Base-by-base conservation (phyloP, 306 rosid species). In the Myrica gale region DNA sequence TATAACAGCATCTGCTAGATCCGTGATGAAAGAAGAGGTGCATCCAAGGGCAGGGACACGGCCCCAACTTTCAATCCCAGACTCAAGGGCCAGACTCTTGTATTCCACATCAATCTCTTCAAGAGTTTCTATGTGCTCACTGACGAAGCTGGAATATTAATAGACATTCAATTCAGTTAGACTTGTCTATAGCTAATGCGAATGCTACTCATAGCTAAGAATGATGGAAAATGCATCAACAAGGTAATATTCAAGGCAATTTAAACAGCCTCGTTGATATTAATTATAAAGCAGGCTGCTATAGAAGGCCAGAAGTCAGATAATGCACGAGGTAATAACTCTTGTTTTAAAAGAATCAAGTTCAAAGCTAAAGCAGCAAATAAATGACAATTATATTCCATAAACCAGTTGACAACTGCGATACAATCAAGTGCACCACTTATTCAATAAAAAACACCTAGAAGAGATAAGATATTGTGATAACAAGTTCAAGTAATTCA, bases 41-140 rank as follows among this genome's bases (percentile, higher is more conserved):
- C 91, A 78, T 55, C 93, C 92, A 20, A 96, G 98, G 19, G 99
- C 98, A 26, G 99, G 99, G 72, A 96, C 99, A 70, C 99, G 97
- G 20, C 88, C 98, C 99, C 99, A 96, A 78, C 88, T 92, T 88
- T 89, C 78, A 72, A 96, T 73, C 54, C 99, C 99, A 41, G 99
- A 96, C 80, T 96, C 97, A 17, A 90, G 90, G 46, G 99, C 99
- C 87, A 96, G 79, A 42, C 92, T 81, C 83, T 78, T 92, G 82
- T 96, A 96, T 84, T 96, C 99, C 96, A 96, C 89, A 79, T 96
- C 99, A 70, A 96, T 96, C 79, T 96, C 99, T 85, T 96, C 99
- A 51, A 96, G 96, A 42, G 99, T 96, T 80, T 96, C 99, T 52
- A 96, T 96, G 85, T 96, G 99, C 87, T 96, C 99, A 56, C 98